Evolutionary conservation across 176 grass and related monocot species (phyloP), one percentile per base, ranked within the genome.

Genomic region (Leersia perrieri): DNA sequence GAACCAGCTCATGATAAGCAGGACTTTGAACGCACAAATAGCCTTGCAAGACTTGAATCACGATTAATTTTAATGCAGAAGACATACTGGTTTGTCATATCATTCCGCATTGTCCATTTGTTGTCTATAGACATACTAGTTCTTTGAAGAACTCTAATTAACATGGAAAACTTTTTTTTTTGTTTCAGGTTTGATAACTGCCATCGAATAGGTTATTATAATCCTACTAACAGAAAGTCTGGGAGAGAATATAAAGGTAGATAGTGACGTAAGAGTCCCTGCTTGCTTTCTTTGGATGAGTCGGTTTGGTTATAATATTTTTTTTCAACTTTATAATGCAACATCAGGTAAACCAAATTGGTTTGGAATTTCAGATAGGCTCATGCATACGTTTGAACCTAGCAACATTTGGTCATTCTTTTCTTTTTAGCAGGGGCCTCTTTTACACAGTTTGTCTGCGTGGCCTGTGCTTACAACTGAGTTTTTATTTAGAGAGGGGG

Each of bases 1-100:
- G 95, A 98, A 63, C 95, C 95, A 82, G 90, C 95, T 73, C 95
- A 98, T 87, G 95, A 98, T 94, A 98, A 98, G 87, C 95, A 94
- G 65, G 95, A 93, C 72, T 98, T 98, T 60, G 95, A 98, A 72
- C 92, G 92, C 42, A 98, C 96, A 60, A 98, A 90, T 79, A 92
- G 91, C 88, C 86, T 95, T 70, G 60, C 82, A 64, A 93, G 96
- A 89, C 92, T 98, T 38, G 96, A 95, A 76, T 1, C 78, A 76
- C 90, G 88, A 65, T 77, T 98, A 73, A 33, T 89, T 85, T 90
- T 90, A 77, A 95, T 98, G 92, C 96, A 98, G 66, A 98, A 95
- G 84, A 71, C 87, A 78, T 98, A 98, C 71, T 98, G 96, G 96
- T 95, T 81, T 4, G 80, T 91, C 58, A 74, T 53, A 26, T 31